Evolutionary conservation across 1,284 basidiomycete genomes (phyloP), one percentile per base, ranked within the genome.

Genomic region (Cryptococcus sp.): DNA sequence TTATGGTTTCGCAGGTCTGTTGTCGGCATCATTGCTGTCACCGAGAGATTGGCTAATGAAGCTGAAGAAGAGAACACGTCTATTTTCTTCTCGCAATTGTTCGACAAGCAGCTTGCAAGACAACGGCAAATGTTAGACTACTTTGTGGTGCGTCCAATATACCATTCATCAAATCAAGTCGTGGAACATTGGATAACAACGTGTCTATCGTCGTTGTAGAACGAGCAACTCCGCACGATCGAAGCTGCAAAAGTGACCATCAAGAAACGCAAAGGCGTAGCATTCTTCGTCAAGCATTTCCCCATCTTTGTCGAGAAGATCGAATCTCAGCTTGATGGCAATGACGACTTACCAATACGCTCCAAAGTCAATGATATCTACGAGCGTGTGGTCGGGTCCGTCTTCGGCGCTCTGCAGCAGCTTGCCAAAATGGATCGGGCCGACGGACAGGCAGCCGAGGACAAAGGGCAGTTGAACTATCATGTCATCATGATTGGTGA

Each of bases 401-500:
- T 98, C 85, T 94, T 98, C 67, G 92, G 93, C 46, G 88, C 86
- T 17, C 78, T 99, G 54, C 93, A 94, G 78, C 91, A 96, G 61
- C 92, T 97, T 84, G 93, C 93, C 11, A 95, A 93, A 75, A 80
- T 93, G 80, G 89, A 92, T 57, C 89, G 89, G 0, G 90, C 71
- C 0, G 75, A 76, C 29, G 69, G 68, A 10, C 70, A 89, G 65
- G 75, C 72, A 22, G 87, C 86, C 0, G 93, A 96, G 69, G 95
- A 95, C 78, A 99, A 99, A 77, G 93, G 93, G 0, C 91, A 95
- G 73, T 82, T 98, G 54, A 97, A 98, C 75, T 96, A 94, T 69
- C 91, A 96, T 72, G 91, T 98, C 65, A 88, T 97, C 68, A 83
- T 99, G 64, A 91, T 98, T 59, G 93, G 93, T 93, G 65, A 68